phyloP scores from a whole-genome alignment of 176 grass and related monocot species.

The Musa acuminata region DNA sequence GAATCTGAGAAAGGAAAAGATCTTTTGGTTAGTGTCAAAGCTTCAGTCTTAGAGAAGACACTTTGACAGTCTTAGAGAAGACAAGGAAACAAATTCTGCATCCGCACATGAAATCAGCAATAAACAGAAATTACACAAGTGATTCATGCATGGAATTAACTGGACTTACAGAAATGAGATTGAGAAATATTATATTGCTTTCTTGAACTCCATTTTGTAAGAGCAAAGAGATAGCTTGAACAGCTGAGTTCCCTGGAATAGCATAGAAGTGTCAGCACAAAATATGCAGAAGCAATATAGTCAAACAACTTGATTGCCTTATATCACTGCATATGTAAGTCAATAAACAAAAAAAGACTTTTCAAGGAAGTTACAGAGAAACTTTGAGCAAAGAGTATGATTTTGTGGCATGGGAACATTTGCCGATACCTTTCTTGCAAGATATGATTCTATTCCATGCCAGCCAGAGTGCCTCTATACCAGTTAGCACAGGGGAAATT shows the following conservation, averaged over 20 bases:
- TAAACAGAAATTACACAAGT: not conserved
- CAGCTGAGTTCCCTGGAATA: slow-evolving; percentile 68
- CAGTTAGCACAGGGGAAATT: too few species aligned
- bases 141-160: not conserved
- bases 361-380: too few species aligned
- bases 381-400: too few species aligned
- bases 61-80: not conserved
- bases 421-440: too few species aligned
- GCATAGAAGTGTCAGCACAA: slow-evolving; percentile 2
- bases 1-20: slow-evolving; percentile 2
- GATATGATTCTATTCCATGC: too few species aligned
- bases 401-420: too few species aligned
- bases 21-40: not conserved
- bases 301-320: not conserved
- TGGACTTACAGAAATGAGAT: slow-evolving; percentile 68
- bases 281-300: not conserved
- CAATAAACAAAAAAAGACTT: not conserved
- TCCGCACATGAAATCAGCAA: not conserved
- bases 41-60: not conserved
- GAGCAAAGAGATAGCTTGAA: slow-evolving; percentile 73
- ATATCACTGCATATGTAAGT: not conserved
- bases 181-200: slow-evolving; percentile 76
- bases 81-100: not conserved
- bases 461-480: too few species aligned
- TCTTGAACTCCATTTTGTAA: slow-evolving; percentile 75